These are phyloP conservation scores for Penicillium coffeae DNA, from an alignment of 495 filamentous ascomycete genomes.

Conservation along the genomic window DNA sequence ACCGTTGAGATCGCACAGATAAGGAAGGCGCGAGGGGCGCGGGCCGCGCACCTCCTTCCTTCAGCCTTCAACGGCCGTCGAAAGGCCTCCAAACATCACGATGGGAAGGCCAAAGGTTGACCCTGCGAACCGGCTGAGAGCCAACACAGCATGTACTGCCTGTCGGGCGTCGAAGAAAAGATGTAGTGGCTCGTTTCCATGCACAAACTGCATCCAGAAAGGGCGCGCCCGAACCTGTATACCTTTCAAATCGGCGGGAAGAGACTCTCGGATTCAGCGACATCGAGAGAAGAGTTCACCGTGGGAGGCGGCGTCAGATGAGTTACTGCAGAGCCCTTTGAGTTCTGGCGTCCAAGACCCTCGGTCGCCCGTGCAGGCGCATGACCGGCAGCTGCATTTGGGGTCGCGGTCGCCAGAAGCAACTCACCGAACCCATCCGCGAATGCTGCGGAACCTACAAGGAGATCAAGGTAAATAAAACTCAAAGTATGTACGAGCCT, in stretches of 20 bases:
- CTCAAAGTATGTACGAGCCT: neutral
- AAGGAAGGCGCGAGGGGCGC: neutral
- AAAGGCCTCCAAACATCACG: conserved; percentile 9
- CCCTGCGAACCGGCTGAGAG: conserved; percentile 34
- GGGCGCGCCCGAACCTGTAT: conserved; percentile 30
- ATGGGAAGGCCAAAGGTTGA: conserved; percentile 40
- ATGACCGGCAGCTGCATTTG: conserved; percentile 3
- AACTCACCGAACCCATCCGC: conserved; percentile 34
- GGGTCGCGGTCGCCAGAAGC: conserved; percentile 28
- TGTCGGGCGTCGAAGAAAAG: conserved; percentile 39
- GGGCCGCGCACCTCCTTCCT: neutral
- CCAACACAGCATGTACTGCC: conserved; percentile 32
- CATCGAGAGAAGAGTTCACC: neutral
- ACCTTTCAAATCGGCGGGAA: conserved; percentile 20
- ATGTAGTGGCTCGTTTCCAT: conserved; percentile 40
- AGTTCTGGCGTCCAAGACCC: conserved; percentile 2
- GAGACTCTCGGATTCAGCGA: conserved; percentile 9
- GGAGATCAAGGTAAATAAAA: conserved; percentile 33
- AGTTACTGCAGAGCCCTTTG: neutral
- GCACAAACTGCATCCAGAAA: conserved; percentile 32
- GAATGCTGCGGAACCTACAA: conserved; percentile 36
- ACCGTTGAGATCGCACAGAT: too few species aligned
- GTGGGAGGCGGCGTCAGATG: neutral
- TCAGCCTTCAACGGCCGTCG: neutral
- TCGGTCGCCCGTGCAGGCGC: neutral